phyloP scores from a whole-genome alignment of 2,329 filamentous ascomycete species.

The Pseudopithomyces chartarum region DNA sequence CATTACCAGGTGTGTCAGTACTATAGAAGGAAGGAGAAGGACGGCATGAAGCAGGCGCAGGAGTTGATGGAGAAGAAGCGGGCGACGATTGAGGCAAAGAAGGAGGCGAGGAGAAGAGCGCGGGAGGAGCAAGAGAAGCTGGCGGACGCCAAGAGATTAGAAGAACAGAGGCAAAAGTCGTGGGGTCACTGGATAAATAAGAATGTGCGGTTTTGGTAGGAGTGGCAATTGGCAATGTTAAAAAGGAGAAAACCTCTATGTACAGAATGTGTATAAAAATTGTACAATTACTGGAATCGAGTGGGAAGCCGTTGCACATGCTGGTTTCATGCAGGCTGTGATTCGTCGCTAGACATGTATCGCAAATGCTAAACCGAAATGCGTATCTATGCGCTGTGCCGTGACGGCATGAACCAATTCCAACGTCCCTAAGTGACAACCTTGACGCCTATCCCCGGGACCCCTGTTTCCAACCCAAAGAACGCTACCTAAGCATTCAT shows the following conservation, averaged over 20 bases:
- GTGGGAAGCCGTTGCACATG: background rate
- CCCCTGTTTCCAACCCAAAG: slow-evolving; percentile 77
- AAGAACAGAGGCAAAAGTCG: slow-evolving; percentile 42
- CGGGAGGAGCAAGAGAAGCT: slow-evolving; percentile 49
- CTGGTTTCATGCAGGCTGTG: background rate
- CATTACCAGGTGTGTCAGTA: slow-evolving; percentile 87
- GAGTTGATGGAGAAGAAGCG: slow-evolving; percentile 80
- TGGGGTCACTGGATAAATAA: slow-evolving; percentile 45
- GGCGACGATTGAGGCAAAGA: slow-evolving; percentile 51
- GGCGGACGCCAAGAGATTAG: slow-evolving; percentile 29
- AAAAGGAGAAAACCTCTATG: slow-evolving; percentile 4
- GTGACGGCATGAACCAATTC: background rate
- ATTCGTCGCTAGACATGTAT: background rate
- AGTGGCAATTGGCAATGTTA: background rate
- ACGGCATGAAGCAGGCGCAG: slow-evolving; percentile 83
- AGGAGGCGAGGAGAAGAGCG: slow-evolving; percentile 49
- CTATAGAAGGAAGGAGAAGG: slow-evolving; percentile 72
- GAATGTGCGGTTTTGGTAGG: slow-evolving; percentile 44
- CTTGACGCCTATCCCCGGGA: background rate
- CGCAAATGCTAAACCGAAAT: background rate
- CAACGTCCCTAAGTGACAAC: background rate
- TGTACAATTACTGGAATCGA: slow-evolving; percentile 9
- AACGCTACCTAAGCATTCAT: slow-evolving; percentile 60
- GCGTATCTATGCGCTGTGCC: background rate
- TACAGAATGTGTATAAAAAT: slow-evolving; percentile 18